Conservation (phyloP, 768 basidiomycete genomes). For the Mrakia gelida region DNA sequence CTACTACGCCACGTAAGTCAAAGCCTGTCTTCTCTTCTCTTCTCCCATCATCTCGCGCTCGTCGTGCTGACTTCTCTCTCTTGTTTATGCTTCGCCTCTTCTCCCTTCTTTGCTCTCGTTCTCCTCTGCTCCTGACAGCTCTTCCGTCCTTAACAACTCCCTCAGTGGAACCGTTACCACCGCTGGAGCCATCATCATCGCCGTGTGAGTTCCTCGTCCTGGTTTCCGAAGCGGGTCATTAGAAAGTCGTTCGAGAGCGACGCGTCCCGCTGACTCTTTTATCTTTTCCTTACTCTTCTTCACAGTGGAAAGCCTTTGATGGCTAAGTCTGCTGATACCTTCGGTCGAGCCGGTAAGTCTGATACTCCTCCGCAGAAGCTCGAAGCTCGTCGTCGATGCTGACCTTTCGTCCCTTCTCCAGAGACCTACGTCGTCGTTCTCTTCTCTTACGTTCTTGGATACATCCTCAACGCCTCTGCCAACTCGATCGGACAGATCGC, state of each 20-base stretch:
- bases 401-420: slow-evolving; percentile 40
- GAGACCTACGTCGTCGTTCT: slow-evolving; percentile 42
- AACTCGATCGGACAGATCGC: slow-evolving; percentile 39
- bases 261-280: no score
- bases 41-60: no score
- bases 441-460: slow-evolving; percentile 47
- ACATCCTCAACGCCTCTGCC: slow-evolving; percentile 39
- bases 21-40: no score
- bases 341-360: slow-evolving; percentile 58
- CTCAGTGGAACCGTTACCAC: slow-evolving; percentile 18
- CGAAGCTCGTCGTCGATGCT: not conserved
- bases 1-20: slow-evolving; percentile 47
- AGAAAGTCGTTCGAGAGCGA: no score
- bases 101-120: not conserved
- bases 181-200: slow-evolving; percentile 35
- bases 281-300: no score
- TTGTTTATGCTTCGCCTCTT: not conserved
- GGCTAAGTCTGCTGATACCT: slow-evolving; percentile 67
- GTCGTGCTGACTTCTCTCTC: not conserved
- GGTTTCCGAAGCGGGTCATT: no score
- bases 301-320: slow-evolving; percentile 59
- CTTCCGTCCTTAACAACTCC: slow-evolving; percentile 38
- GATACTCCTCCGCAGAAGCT: slow-evolving; percentile 56
- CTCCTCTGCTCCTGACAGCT: slow-evolving; percentile 48
- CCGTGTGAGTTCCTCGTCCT: slow-evolving; percentile 38